Conservation (phyloP, 2,329 filamentous ascomycete species). For the Alternaria atra region DNA sequence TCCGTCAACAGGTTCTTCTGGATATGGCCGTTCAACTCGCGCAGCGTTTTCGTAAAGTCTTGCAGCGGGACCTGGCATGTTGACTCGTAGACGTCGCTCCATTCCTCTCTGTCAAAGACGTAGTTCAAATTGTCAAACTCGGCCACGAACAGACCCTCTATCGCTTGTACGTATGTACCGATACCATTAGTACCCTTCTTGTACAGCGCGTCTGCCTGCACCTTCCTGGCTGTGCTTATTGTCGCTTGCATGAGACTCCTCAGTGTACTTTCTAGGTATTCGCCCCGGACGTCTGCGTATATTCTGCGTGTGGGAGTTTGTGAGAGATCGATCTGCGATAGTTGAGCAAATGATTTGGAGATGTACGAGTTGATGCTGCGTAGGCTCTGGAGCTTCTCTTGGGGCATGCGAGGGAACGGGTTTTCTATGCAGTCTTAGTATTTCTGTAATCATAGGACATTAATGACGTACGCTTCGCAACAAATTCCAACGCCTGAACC, state of each 20-base stretch:
- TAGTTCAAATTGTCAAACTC: conserved; percentile 92
- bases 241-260: conserved; percentile 89
- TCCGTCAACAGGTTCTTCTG: conserved; percentile 86
- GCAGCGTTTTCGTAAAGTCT: conserved; percentile 84
- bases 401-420: conserved; percentile 81
- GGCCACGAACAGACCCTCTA: conserved; percentile 85
- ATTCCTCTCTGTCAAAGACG: conserved; percentile 86
- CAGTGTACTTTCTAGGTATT: conserved; percentile 83
- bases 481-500: conserved; percentile 88
- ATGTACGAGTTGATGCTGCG: conserved; percentile 82
- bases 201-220: conserved; percentile 80
- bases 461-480: conserved; percentile 77
- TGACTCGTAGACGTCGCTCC: conserved; percentile 78
- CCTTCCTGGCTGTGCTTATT: conserved; percentile 77
- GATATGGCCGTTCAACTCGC: conserved; percentile 90
- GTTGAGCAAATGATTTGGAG: conserved; percentile 64
- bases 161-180: conserved; percentile 82
- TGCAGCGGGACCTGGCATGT: conserved; percentile 81
- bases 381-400: conserved; percentile 78
- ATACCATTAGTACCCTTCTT: conserved; percentile 90
- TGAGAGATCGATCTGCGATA: conserved; percentile 55
- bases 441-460: not conserved
- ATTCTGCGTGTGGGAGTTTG: conserved; percentile 80
- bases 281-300: conserved; percentile 85
- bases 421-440: conserved; percentile 56